These are phyloP conservation scores for Monosporozyma aerobia DNA, from an alignment of 805 yeast species.

Conservation along the genomic window DNA sequence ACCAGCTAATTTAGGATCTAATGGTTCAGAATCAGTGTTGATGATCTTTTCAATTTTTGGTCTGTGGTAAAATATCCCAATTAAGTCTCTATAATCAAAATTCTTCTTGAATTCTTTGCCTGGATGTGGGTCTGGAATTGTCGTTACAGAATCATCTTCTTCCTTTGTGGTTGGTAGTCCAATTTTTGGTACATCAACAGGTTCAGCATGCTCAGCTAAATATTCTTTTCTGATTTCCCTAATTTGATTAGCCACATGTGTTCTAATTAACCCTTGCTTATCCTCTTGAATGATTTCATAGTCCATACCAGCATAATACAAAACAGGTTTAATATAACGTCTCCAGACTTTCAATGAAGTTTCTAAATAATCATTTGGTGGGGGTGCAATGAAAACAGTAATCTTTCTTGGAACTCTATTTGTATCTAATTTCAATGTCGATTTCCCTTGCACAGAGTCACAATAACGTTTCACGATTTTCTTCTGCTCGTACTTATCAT, in stretches of 20 bases:
- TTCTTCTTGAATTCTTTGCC: slow-evolving; percentile 18
- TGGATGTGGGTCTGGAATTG: slow-evolving; percentile 10
- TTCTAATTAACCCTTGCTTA: slow-evolving; percentile 84
- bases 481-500: slow-evolving; percentile 69
- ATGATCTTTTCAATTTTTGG: slow-evolving; percentile 21
- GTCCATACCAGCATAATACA: slow-evolving; percentile 78
- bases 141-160: slow-evolving; percentile 1
- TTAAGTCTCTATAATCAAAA: slow-evolving; percentile 37
- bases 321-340: slow-evolving; percentile 73
- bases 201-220: slow-evolving; percentile 2
- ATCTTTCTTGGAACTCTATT: slow-evolving; percentile 61
- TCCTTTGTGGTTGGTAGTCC: slow-evolving; percentile 14
- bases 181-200: slow-evolving; percentile 15
- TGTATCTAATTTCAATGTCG: slow-evolving; percentile 40
- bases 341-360: slow-evolving; percentile 66
- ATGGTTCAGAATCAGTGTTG: slow-evolving; percentile 40
- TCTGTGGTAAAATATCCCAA: slow-evolving; percentile 48
- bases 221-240: slow-evolving; percentile 52
- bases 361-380: slow-evolving; percentile 84
- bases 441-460: slow-evolving; percentile 44
- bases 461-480: slow-evolving; percentile 58
- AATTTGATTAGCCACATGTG: slow-evolving; percentile 71
- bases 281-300: slow-evolving; percentile 66
- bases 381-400: slow-evolving; percentile 86
- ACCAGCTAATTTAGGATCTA: slow-evolving; percentile 47